phyloP scores from a whole-genome alignment of 2,329 filamentous ascomycete genomes.

The Pseudogymnoascus sp. region DNA sequence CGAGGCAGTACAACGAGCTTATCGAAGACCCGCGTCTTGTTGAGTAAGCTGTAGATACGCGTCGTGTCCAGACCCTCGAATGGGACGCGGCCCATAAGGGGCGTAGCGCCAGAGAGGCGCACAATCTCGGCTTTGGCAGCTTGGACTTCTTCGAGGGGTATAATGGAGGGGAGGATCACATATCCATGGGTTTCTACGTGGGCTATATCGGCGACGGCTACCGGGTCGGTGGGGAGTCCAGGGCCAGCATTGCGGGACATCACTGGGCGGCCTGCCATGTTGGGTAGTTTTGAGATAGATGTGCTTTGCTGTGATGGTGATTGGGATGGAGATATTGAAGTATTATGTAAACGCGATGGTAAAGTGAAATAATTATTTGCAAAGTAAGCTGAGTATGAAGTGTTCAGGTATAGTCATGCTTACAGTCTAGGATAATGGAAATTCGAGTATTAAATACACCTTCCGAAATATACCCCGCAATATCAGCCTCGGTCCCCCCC shows the following conservation, averaged over 20 bases:
- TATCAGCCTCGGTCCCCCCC: background rate
- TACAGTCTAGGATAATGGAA: background rate
- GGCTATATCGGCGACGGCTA: background rate
- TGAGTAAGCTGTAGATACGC: constrained; percentile 34
- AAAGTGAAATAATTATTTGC: background rate
- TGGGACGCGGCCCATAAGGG: constrained; percentile 29
- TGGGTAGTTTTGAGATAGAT: background rate
- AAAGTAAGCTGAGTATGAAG: background rate
- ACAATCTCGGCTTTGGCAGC: constrained; percentile 30
- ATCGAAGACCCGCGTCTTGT: constrained; percentile 34
- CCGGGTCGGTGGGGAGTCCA: background rate
- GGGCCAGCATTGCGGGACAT: background rate
- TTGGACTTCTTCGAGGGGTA: constrained; percentile 27
- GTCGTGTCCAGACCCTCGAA: constrained; percentile 34
- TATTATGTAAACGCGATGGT: background rate
- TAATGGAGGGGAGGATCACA: constrained; percentile 31
- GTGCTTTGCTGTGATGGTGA: background rate
- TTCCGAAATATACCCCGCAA: background rate
- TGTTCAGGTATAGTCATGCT: background rate
- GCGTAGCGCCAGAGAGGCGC: constrained; percentile 29
- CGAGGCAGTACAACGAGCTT: constrained; percentile 32
- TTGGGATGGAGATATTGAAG: background rate
- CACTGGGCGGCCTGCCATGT: background rate
- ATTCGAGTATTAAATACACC: background rate
- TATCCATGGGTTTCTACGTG: constrained; percentile 27